Evolutionary conservation across 2,329 filamentous ascomycete genomes (phyloP), one percentile per base, ranked within the genome.

Genomic region (Aspergillus terreus): DNA sequence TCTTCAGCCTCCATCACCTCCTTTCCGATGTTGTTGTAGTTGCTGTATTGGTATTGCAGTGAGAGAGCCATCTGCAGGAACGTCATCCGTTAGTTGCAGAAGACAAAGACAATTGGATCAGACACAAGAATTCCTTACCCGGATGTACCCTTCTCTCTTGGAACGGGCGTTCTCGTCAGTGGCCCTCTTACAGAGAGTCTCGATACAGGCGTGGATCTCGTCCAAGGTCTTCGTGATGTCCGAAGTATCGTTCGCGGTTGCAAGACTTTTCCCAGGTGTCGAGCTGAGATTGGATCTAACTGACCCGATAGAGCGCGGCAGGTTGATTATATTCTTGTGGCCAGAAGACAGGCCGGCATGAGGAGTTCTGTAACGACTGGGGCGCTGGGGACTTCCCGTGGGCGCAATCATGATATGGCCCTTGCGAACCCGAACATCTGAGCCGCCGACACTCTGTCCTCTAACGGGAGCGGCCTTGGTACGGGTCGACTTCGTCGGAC

Each of bases 401-500:
- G 60, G 57, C n/a, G 51, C 46, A n/a, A 54, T 46, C 33, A 46
- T 41, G 6, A 51, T 35, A 33, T 53, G 50, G n/a, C 38, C 36
- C 21, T 53, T 51, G 25, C 52, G 57, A 12, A 32, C 11, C 4
- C 46, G 57, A 11, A 27, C 10, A 4, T 57, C 52, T 9, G 45
- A 46, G 6, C 35, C 27, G 42, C 15, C 38, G 5, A 52, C 33
- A 12, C 36, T 32, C 43, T 44, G 46, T n/a, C 10, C 36, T 15
- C 38, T 43, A n/a, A 27, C 49, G 23, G 19, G 43, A 17, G 51
- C 45, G 9, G 56, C 55, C 23, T 52, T 59, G 10, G 48, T 59
- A 19, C 51, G 58, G 4, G 58, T 56, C 17, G 57, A 54, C 47
- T 53, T 54, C n/a, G 58, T 59, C 15, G 55, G 49, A 12, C 53